Base-by-base conservation (phyloP, 2,329 filamentous ascomycete genomes). In the Chaetomium sp. region DNA sequence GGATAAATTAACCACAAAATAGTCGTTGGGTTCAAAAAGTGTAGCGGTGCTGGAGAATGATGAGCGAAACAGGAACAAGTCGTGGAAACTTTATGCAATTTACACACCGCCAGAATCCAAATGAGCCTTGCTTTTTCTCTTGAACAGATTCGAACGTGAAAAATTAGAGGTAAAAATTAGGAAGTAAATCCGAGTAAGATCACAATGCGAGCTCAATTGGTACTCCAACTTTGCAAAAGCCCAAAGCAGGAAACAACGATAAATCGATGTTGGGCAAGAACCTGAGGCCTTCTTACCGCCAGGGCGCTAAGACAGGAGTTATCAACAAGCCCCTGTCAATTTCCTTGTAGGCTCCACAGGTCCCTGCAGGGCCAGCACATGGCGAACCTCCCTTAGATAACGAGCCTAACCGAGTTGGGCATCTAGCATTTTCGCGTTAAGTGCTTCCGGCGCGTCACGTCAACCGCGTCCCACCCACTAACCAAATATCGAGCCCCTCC, bases 401-500 rank as follows among this genome's bases (percentile, higher is more conserved):
- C n/a, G n/a, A n/a, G n/a, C n/a, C 38, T 56, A 56, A 49, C 57
- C 21, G 12, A 19, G 2, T 23, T 25, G 4, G 13, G 59, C 38
- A 3, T 55, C 7, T 53, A 38, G 47, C 58, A 55, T 67, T 50
- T 53, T 47, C 64, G 66, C 61, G 66, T 67, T 29, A 65, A 65
- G 65, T 68, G 64, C 25, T 38, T 13, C 16, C 12, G 16, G 16
- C 63, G 63, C 63, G 63, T 64, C 53, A 21, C 35, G 35, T 38
- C 31, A 56, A 16, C n/a, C 55, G 54, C 50, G 57, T 60, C 29
- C 21, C 51, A 35, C 55, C 16, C 31, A 29, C 13, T 42, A 23
- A 51, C 38, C 56, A 60, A 63, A 62, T 51, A 57, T 63, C 56
- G 53, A 58, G 54, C 65, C 63, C 64, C 62, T 62, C 55, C 57